phyloP scores from a whole-genome alignment of 225 moss, liverwort and hornwort genomes.

The Antitrichia curtipendula region DNA sequence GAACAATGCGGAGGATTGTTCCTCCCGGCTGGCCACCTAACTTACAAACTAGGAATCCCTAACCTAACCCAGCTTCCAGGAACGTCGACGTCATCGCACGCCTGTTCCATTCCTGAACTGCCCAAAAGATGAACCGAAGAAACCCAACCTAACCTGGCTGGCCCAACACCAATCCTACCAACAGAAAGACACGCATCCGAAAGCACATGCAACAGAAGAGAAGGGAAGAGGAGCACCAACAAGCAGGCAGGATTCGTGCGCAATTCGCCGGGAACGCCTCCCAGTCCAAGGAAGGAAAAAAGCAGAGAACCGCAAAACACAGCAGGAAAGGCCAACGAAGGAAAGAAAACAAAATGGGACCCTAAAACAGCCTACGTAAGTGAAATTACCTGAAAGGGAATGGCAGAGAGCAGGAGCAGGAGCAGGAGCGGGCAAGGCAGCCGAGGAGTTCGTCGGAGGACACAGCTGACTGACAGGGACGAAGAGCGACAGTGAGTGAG shows the following conservation, averaged over 20 bases:
- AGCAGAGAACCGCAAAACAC: neutral
- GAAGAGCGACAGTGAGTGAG: neutral
- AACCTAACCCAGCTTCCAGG: neutral
- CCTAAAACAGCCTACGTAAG: neutral
- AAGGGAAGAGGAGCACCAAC: neutral
- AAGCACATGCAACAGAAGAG: neutral
- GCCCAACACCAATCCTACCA: neutral
- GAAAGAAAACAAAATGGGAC: neutral
- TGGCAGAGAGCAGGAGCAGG: neutral
- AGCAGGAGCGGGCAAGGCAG: neutral
- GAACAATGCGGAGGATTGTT: neutral
- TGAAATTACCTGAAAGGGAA: neutral
- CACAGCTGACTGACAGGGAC: neutral
- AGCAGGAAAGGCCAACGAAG: neutral
- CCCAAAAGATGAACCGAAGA: neutral
- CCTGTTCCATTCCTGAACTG: neutral
- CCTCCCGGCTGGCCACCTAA: neutral
- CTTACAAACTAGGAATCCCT: neutral
- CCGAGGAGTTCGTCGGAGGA: neutral
- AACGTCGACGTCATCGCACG: neutral
- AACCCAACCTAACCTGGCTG: neutral
- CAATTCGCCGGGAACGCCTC: neutral
- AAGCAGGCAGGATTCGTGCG: neutral
- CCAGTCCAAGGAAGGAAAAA: no score
- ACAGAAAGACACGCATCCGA: neutral